A percentile compares a stretch with the other conserved stretches of the same genome.
Conservation (phyloP, 1,139 yeast genomes). For the Pichia sp. region DNA sequence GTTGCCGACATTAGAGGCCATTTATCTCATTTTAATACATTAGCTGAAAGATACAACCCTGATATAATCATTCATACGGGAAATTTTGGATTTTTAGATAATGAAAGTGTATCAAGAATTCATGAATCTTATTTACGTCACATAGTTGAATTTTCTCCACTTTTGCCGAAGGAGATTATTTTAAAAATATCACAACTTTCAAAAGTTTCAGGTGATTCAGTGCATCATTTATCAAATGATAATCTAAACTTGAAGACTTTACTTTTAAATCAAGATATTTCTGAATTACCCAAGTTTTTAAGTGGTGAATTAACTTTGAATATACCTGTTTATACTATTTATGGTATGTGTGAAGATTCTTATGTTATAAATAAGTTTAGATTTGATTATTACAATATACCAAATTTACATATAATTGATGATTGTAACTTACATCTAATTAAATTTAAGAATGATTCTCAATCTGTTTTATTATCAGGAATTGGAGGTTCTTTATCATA, state of each 20-base stretch:
- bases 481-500: slow-evolving; percentile 66
- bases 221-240: slow-evolving; percentile 31
- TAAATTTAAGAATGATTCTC: slow-evolving; percentile 31
- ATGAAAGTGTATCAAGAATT: slow-evolving; percentile 48
- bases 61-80: slow-evolving; percentile 64
- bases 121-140: slow-evolving; percentile 54
- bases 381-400: slow-evolving; percentile 44
- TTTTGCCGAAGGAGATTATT: slow-evolving; percentile 42
- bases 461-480: slow-evolving; percentile 54
- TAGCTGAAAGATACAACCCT: slow-evolving; percentile 42
- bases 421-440: slow-evolving; percentile 44
- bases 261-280: slow-evolving; percentile 36
- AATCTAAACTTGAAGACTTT: slow-evolving; percentile 36
- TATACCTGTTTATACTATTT: slow-evolving; percentile 69
- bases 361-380: slow-evolving; percentile 56
- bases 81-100: slow-evolving; percentile 71
- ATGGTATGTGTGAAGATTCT: slow-evolving; percentile 73
- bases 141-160: slow-evolving; percentile 62
- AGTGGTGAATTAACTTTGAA: slow-evolving; percentile 41
- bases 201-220: slow-evolving; percentile 36
- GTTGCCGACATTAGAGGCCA: slow-evolving; percentile 54
- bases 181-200: slow-evolving; percentile 43
- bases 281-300: slow-evolving; percentile 50
- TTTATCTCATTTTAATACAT: slow-evolving; percentile 39
- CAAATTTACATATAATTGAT: slow-evolving; percentile 57